Conservation (phyloP, 768 basidiomycete species). For the Suillus clintonianus region DNA sequence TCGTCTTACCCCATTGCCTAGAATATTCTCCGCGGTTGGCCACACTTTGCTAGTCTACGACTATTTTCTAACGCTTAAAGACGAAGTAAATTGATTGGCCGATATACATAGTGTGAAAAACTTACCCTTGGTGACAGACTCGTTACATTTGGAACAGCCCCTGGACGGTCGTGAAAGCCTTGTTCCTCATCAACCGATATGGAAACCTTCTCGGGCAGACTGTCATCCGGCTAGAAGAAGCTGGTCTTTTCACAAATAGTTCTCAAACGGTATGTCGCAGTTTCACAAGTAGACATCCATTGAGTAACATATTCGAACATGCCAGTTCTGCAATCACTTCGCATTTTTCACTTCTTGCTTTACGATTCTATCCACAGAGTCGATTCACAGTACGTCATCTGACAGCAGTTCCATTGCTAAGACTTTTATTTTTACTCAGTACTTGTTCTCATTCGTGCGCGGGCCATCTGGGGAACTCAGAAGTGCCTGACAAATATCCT, state of each 20-base stretch:
- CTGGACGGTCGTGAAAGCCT: constrained; percentile 11
- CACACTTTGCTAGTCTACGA: constrained; percentile 20
- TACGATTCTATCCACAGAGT: constrained; percentile 15
- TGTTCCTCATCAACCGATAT: constrained; percentile 21
- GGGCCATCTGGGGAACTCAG: constrained; percentile 22
- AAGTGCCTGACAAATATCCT: constrained; percentile 1
- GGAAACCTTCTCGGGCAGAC: constrained; percentile 20
- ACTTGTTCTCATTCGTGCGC: constrained; percentile 24
- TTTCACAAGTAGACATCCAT: background rate
- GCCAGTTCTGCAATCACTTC: constrained; percentile 19
- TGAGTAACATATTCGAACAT: background rate
- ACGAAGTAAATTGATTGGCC: constrained; percentile 11
- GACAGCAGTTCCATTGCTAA: background rate
- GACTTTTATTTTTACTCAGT: constrained; percentile 13
- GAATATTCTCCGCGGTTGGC: constrained; percentile 9
- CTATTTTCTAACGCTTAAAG: constrained; percentile 14
- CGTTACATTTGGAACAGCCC: constrained; percentile 17
- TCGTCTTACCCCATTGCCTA: background rate
- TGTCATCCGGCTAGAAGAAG: constrained; percentile 21
- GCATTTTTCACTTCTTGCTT: background rate
- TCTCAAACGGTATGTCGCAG: constrained; percentile 15
- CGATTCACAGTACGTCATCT: constrained; percentile 21
- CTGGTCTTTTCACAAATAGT: constrained; percentile 16
- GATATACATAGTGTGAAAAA: background rate
- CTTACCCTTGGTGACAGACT: constrained; percentile 2